These are phyloP conservation scores for Lactifluus subvellereus DNA, from an alignment of 768 basidiomycete genomes.

Conservation along the genomic window DNA sequence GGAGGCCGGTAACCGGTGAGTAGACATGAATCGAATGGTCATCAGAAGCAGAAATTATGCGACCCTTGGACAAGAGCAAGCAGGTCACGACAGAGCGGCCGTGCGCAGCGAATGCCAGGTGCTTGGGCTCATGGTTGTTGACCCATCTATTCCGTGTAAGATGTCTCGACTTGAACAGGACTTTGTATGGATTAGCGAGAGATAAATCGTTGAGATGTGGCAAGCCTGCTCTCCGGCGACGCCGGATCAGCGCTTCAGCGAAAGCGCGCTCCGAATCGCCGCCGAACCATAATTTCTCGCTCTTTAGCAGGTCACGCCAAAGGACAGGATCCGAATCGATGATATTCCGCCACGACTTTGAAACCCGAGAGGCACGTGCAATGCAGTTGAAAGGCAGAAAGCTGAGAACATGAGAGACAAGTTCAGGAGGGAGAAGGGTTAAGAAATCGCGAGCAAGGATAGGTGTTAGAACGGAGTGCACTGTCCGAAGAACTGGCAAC, in stretches of 20 bases:
- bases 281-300: constrained; percentile 85
- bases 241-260: constrained; percentile 60
- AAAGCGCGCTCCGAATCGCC: constrained; percentile 79
- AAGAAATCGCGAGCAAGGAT: constrained; percentile 94
- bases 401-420: constrained; percentile 83
- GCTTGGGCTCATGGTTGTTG: constrained; percentile 61
- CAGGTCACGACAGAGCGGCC: constrained; percentile 92
- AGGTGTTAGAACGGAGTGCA: constrained; percentile 84
- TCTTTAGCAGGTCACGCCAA: constrained; percentile 83
- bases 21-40: constrained; percentile 97
- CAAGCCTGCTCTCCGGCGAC: constrained; percentile 42
- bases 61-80: constrained; percentile 87
- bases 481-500: constrained; percentile 81
- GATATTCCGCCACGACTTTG: constrained; percentile 82
- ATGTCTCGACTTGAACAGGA: constrained; percentile 87
- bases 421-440: constrained; percentile 84
- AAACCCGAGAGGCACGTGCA: constrained; percentile 83
- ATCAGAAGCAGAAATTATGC: constrained; percentile 95
- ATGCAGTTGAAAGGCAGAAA: constrained; percentile 79
- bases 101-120: constrained; percentile 81
- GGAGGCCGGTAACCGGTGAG: constrained; percentile 74
- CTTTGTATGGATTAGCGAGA: constrained; percentile 83
- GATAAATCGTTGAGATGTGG: constrained; percentile 48
- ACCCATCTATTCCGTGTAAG: constrained; percentile 80
- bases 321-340: constrained; percentile 87